phyloP scores from a whole-genome alignment of 345 rosid genomes.

The Hibiscus mutabilis region DNA sequence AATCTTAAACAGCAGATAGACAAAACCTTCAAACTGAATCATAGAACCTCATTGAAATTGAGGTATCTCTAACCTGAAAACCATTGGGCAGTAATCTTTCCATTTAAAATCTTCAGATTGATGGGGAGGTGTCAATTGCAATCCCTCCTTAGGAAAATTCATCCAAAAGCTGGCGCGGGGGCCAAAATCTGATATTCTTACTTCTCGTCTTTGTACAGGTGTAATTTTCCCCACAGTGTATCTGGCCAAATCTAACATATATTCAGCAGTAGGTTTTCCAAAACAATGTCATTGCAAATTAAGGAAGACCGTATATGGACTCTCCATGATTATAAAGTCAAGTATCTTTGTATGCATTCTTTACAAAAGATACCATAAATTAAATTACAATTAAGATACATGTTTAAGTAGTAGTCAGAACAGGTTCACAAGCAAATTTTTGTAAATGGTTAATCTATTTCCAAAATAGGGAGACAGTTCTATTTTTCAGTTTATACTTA shows the following conservation, averaged over 20 bases:
- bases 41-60: background rate
- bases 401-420: background rate
- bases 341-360: background rate
- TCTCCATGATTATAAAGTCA: background rate
- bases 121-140: constrained; percentile 86
- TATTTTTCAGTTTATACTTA: background rate
- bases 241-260: constrained; percentile 35
- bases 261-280: constrained; percentile 3
- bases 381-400: background rate
- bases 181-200: constrained; percentile 83
- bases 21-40: background rate
- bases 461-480: background rate
- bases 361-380: background rate
- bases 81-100: constrained; percentile 99
- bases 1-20: background rate
- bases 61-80: constrained; percentile 63
- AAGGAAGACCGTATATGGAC: background rate
- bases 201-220: constrained; percentile 88
- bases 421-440: background rate
- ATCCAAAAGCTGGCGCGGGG: constrained; percentile 97
- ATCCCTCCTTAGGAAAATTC: constrained; percentile 86
- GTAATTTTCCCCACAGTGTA: constrained; percentile 98
- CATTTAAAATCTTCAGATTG: constrained; percentile 91
- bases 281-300: constrained; percentile 1
- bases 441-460: background rate